Conservation (phyloP, 2,329 filamentous ascomycete species). For the Periconia macrospinosa region DNA sequence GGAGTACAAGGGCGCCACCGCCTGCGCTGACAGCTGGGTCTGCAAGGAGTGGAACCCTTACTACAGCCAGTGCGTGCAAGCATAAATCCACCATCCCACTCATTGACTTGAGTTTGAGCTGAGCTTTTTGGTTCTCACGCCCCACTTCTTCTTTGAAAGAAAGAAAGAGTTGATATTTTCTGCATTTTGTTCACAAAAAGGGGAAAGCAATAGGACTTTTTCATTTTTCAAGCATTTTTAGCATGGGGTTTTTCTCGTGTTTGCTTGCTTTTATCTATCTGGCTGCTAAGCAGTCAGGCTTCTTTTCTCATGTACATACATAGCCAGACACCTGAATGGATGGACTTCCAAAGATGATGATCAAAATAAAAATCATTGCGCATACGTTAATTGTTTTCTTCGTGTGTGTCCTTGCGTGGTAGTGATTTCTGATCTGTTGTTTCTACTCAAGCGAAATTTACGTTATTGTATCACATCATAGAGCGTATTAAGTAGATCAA, state of each 20-base stretch:
- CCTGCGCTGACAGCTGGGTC: slow-evolving; percentile 42
- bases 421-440: too few species aligned
- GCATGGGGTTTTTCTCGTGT: neutral
- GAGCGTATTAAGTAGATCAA: too few species aligned
- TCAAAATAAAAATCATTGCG: too few species aligned
- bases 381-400: too few species aligned
- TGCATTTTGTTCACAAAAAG: neutral
- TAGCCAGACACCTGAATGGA: neutral
- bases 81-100: neutral
- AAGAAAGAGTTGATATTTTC: neutral
- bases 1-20: slow-evolving; percentile 42
- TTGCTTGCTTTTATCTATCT: neutral
- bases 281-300: neutral
- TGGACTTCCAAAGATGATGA: too few species aligned
- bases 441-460: too few species aligned
- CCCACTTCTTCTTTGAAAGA: neutral
- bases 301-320: neutral
- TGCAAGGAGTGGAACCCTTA: slow-evolving; percentile 49
- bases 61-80: slow-evolving; percentile 49
- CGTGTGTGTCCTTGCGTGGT: too few species aligned
- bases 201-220: neutral
- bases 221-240: neutral
- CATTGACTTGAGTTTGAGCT: neutral
- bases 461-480: too few species aligned
- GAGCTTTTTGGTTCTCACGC: neutral